Evolutionary conservation across 2,329 filamentous ascomycete species (phyloP).

Genomic region (Fusarium foetens): DNA sequence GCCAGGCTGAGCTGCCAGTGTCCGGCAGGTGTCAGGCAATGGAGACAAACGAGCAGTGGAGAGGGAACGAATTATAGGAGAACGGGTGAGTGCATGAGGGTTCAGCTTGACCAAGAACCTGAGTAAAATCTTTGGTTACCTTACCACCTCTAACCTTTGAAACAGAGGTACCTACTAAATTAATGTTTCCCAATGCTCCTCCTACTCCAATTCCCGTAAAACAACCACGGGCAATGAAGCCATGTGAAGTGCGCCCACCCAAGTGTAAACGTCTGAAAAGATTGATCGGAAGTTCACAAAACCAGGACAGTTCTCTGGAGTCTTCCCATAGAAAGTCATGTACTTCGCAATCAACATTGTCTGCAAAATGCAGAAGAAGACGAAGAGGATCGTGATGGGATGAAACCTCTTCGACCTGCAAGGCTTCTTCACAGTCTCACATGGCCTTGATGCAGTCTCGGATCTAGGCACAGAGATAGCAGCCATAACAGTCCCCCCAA

Average conservation of each 20-base stretch:
- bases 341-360: conserved; percentile 22
- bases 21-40: neutral
- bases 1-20: neutral
- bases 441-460: neutral
- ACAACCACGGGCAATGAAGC: conserved; percentile 22
- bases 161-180: neutral
- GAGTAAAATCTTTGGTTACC: neutral
- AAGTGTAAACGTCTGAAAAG: conserved; percentile 28
- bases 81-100: neutral
- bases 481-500: conserved; percentile 8
- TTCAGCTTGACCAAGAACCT: neutral
- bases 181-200: neutral
- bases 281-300: conserved; percentile 36
- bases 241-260: conserved; percentile 23
- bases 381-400: conserved; percentile 7
- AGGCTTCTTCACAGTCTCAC: neutral
- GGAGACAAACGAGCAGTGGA: neutral
- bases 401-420: neutral
- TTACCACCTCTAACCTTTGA: neutral
- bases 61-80: neutral
- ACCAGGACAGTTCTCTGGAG: conserved; percentile 15
- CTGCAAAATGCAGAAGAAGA: conserved; percentile 21
- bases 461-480: conserved; percentile 8
- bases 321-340: conserved; percentile 3
- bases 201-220: conserved; percentile 15